Percentiles rank a stretch among this genome's conserved stretches.
Evolutionary conservation across 2,329 filamentous ascomycete species (phyloP).

Genomic region (Epichloe sibirici): DNA sequence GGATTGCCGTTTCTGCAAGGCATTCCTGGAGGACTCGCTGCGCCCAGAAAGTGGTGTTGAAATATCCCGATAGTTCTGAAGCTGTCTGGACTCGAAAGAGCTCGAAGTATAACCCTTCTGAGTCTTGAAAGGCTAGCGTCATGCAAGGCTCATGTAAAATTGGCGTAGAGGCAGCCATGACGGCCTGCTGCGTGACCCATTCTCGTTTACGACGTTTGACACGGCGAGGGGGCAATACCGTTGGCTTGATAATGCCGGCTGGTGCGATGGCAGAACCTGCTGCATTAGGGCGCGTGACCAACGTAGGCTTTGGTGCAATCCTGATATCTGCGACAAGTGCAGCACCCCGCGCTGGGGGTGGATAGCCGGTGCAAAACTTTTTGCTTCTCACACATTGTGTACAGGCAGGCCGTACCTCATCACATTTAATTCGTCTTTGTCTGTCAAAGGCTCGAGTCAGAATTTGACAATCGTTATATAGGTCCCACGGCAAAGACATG

Average conservation of each 20-base stretch:
- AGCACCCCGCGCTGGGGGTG: slow-evolving; percentile 38
- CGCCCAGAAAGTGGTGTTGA: slow-evolving; percentile 54
- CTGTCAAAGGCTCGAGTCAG: slow-evolving; percentile 22
- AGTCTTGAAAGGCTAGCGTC: slow-evolving; percentile 34
- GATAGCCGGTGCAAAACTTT: slow-evolving; percentile 49
- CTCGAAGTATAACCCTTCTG: slow-evolving; percentile 48
- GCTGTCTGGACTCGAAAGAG: slow-evolving; percentile 50
- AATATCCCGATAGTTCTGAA: slow-evolving; percentile 52
- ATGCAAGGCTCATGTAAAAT: slow-evolving; percentile 30
- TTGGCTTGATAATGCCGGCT: slow-evolving; percentile 9
- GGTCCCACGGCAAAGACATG: neutral
- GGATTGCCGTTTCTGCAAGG: slow-evolving; percentile 47
- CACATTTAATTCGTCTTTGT: slow-evolving; percentile 52
- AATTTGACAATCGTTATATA: neutral
- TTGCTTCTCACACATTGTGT: slow-evolving; percentile 47
- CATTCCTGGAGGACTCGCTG: slow-evolving; percentile 50
- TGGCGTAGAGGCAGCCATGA: slow-evolving; percentile 7
- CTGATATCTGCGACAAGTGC: slow-evolving; percentile 33
- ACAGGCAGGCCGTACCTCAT: slow-evolving; percentile 49
- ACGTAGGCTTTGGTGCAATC: slow-evolving; percentile 36
- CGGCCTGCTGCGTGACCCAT: neutral
- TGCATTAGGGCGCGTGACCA: slow-evolving; percentile 13
- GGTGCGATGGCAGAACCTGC: slow-evolving; percentile 6
- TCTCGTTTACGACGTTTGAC: slow-evolving; percentile 10
- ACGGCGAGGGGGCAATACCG: slow-evolving; percentile 22